Evolutionary conservation across 129 eudicot genomes (phyloP), one percentile per base, ranked within the genome.

Genomic region (Flaveria bidentis): DNA sequence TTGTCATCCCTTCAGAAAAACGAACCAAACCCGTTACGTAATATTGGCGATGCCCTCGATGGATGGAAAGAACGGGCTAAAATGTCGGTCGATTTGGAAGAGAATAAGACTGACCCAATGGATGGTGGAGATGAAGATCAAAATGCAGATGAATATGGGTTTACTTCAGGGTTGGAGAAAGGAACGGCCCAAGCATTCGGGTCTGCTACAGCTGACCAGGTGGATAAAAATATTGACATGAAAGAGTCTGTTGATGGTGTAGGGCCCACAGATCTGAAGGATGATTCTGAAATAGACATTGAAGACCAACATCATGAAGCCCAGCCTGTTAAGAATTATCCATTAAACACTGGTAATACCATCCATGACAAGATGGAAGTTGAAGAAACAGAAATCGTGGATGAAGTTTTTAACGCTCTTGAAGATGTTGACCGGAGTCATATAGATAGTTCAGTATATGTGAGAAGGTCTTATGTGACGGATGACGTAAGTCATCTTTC

Each of bases 101-200:
- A 86, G 4, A 80, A 65, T 30, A 71, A 42, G 10, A 67, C 47
- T 4, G 87, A 86, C 13, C 76, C 78, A 45, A 11, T 11, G 51
- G 79, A 18, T 33, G 79, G 33, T 46, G 80, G 18, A 67, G 95
- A 83, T 67, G 90, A 82, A 52, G 84, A 74, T 79, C 90, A 87
- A 39, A 74, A 86, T 78, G 97, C 96, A 47, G 81, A 89, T 65
- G 94, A 95, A 67, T 91, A 84, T 67, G 96, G 90, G 14, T 95
- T 86, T 83, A 87, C 99, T n/a, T 86, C 95, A 2, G 92, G 91
- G 69, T 61, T 81, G 52, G 97, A 91, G 39, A 84, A 87, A 55
- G 96, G 97, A 73, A 83, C 97, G 15, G 94, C 96, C 39, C 99
- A 95, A 82, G 96, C 99, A 20, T 83, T 91, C 16, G 99, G 96